Percentiles rank a stretch among this genome's conserved stretches.
Evolutionary conservation across 2,329 filamentous ascomycete species (phyloP).

Genomic region (Allantophomopsis cytisporea): DNA sequence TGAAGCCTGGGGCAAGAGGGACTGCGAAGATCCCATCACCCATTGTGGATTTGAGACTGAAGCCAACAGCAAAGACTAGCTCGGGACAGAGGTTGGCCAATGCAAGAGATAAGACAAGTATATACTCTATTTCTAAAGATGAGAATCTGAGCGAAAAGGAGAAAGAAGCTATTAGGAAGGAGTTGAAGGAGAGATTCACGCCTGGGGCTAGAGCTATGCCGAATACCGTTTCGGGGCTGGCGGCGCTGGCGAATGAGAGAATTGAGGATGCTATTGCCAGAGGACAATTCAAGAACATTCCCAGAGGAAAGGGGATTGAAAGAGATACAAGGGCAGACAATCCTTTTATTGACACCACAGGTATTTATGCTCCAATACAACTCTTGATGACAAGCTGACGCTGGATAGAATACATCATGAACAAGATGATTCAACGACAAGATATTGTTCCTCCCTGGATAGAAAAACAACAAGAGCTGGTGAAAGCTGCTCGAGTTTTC

Average conservation of each 20-base stretch:
- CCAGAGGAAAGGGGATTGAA: conserved; percentile 65
- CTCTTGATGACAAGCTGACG: background rate
- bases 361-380: background rate
- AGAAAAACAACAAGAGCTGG: conserved; percentile 90
- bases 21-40: conserved; percentile 27
- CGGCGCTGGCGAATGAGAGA: conserved; percentile 74
- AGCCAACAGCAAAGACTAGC: conserved; percentile 22
- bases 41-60: conserved; percentile 38
- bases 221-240: conserved; percentile 63
- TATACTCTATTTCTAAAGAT: conserved; percentile 37
- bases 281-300: conserved; percentile 79
- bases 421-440: conserved; percentile 94
- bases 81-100: conserved; percentile 33
- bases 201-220: conserved; percentile 62
- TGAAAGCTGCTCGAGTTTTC: conserved; percentile 55
- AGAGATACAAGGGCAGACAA: conserved; percentile 72
- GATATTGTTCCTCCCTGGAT: conserved; percentile 97
- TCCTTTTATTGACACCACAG: conserved; percentile 72
- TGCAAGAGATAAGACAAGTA: conserved; percentile 42
- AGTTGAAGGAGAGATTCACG: conserved; percentile 71
- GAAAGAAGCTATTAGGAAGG: conserved; percentile 52
- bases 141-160: conserved; percentile 55
- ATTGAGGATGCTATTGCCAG: conserved; percentile 91
- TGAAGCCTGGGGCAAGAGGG: conserved; percentile 35
- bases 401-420: conserved; percentile 86